phyloP scores from a whole-genome alignment of 305 asterid genomes.

The Solanum hybrid region DNA sequence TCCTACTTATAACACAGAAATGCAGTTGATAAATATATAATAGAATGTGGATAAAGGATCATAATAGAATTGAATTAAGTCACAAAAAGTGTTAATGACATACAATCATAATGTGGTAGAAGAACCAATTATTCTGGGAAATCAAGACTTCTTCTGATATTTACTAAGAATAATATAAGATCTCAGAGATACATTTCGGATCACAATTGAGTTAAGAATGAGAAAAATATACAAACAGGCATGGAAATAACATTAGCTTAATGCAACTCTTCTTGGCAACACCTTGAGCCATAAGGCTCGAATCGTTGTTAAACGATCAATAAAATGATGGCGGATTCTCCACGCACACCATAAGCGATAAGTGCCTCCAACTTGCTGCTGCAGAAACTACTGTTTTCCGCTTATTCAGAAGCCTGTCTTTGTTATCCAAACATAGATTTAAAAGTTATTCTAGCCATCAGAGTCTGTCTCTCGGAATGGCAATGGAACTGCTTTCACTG shows the following conservation, averaged over 20 bases:
- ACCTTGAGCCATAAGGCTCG: slow-evolving; percentile 6
- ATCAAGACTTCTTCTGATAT: not conserved
- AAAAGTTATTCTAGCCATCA: slow-evolving; percentile 27
- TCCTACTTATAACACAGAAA: not conserved
- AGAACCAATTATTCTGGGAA: not conserved
- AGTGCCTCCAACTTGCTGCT: not conserved
- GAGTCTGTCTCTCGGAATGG: slow-evolving; percentile 72
- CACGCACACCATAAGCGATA: not conserved
- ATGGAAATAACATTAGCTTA: slow-evolving; percentile 1
- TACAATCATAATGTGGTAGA: not conserved
- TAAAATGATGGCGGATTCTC: not conserved
- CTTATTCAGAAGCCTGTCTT: not conserved
- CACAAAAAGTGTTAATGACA: not conserved
- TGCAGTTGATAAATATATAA: not conserved
- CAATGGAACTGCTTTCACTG: slow-evolving; percentile 80
- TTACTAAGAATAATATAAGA: slow-evolving; percentile 10
- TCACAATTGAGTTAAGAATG: slow-evolving; percentile 8
- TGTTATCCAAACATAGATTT: slow-evolving; percentile 1
- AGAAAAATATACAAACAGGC: slow-evolving; percentile 1
- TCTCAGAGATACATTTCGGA: not conserved
- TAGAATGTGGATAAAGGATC: not conserved
- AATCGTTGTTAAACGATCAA: slow-evolving; percentile 6
- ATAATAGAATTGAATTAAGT: not conserved
- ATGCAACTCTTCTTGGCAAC: slow-evolving; percentile 4
- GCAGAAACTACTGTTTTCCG: slow-evolving; percentile 5